Base-by-base conservation (phyloP, 2,329 filamentous ascomycete species). In the Xylariomycetidae sp. region DNA sequence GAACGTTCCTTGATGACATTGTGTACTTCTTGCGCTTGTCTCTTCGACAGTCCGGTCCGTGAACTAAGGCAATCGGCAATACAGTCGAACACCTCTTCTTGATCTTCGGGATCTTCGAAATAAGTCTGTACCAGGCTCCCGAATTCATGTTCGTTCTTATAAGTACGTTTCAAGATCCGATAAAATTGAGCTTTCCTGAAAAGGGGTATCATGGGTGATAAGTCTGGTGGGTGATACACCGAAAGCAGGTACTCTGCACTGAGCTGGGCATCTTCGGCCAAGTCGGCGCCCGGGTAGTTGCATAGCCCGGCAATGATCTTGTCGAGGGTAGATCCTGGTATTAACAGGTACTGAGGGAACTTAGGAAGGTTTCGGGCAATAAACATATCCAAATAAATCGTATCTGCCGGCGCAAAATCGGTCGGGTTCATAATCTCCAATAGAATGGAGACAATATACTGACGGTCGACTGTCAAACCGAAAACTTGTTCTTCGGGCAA, bases 371-470 rank as follows among this genome's bases (percentile, higher is more conserved):
- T 98, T 36, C 92, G 80, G 13, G 92, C 90, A 54, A 98, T 85
- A 54, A 98, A 98, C 88, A 98, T 98, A 61, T 98, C 88, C 27
- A 98, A 74, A 59, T 95, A 98, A 36, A 98, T 86, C 10, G 85
- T 89, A 53, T 97, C 88, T 40, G 85, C 78, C 0, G 80, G 62
- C 1, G 80, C 75, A 59, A 95, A 97, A 29, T 85, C 78, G 4
- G 73, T 68, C 1, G 78, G 66, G 31, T 81, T 85, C 87, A 98
- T 94, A 17, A 96, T 82, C 56, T 95, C 88, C 9, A 94, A 72
- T 37, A 98, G 66, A 36, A 96, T 94, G 29, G 86, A 90, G 45
- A 96, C 75, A 39, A 98, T 80, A 51, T 94, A 95, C 59, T 98
- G 92, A 20, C 92, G 79, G 51, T 92, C 92, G 31, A 95, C 84